Base-by-base conservation (phyloP, 2,329 filamentous ascomycete genomes). In the Aspergillus awamori region DNA sequence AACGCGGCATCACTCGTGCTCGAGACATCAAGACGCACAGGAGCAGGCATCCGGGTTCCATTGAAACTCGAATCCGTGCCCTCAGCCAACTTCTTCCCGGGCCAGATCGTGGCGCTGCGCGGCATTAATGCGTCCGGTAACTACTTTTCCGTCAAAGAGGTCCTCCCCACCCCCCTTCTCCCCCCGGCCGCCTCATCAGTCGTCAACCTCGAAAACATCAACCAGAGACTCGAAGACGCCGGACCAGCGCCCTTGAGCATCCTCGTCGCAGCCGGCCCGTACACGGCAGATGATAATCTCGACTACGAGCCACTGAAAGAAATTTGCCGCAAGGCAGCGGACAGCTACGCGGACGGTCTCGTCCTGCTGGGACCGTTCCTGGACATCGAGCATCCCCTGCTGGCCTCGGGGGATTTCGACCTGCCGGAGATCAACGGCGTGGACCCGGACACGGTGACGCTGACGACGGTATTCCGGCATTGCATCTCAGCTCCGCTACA, bases 251-350 rank as follows among this genome's bases (percentile, higher is more conserved):
- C 94, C 0, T 78, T 98, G 17, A 93, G 85, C 69, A 81, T 96
- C 54, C 77, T 97, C 39, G 84, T 94, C 61, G 92, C 90, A 1
- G 86, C 92, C 0, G 95, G 95, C 0, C 95, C 95, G 0, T 99
- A 96, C 77, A 97, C 93, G 0, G 87, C 93, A 2, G 93, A 98
- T 68, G 91, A 94, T 70, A 96, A 96, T 71, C 87, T 99, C 49
- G 90, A 93, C 66, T 99, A 93, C 72, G 91, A 96, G 70, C 90
- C 94, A 7, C 81, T 99, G 1, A 88, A 93, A 70, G 87, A 91
- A 30, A 83, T 99, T 15, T 94, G 94, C 73, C 84, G 85, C 67
- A 88, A 89, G 69, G 93, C 93, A 8, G 87, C 87, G 15, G 87
- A 92, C 65, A 86, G 84, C 22, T 88, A 86, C 65, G 90, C 89